These are phyloP conservation scores for Clonostachys byssicola DNA, from an alignment of 2,329 filamentous ascomycete genomes.

Conservation along the genomic window DNA sequence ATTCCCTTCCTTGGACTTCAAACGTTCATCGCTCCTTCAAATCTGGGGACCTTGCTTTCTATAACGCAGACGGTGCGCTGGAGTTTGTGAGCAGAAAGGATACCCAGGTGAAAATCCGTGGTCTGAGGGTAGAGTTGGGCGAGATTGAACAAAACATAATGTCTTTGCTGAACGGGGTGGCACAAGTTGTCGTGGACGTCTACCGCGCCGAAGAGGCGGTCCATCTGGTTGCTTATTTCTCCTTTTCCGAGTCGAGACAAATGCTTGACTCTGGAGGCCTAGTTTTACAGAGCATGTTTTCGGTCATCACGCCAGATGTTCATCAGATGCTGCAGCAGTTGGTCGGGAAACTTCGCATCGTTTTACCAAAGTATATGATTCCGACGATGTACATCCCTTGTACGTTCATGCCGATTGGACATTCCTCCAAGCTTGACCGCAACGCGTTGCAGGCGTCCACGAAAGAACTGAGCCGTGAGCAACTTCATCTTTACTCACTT, in stretches of 20 bases:
- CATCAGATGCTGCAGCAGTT: slow-evolving; percentile 8
- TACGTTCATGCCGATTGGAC: slow-evolving; percentile 9
- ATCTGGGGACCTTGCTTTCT: slow-evolving; percentile 5
- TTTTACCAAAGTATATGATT: slow-evolving; percentile 11
- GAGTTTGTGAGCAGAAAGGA: slow-evolving; percentile 13
- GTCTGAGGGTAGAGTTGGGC: slow-evolving; percentile 41
- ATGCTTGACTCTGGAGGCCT: too few relatives aligned
- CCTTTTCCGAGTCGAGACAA: not conserved
- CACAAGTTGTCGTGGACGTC: slow-evolving; percentile 4
- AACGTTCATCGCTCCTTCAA: slow-evolving; percentile 3
- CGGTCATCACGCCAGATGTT: slow-evolving; percentile 1
- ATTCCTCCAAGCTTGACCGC: slow-evolving; percentile 8
- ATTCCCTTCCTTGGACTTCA: too few relatives aligned
- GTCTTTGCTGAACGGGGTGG: not conserved
- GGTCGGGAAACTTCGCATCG: slow-evolving; percentile 3
- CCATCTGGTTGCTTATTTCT: not conserved
- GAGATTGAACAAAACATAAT: slow-evolving; percentile 5
- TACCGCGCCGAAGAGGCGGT: not conserved
- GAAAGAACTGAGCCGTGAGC: not conserved
- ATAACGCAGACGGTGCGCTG: slow-evolving; percentile 2
- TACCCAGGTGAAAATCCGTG: slow-evolving; percentile 41
- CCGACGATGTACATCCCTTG: slow-evolving; percentile 10
- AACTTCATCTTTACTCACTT: not conserved
- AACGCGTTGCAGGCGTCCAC: slow-evolving; percentile 1
- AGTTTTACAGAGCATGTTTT: slow-evolving; percentile 1